Evolutionary conservation across 2,329 filamentous ascomycete species (phyloP).

Genomic region (Fusarium sp.): DNA sequence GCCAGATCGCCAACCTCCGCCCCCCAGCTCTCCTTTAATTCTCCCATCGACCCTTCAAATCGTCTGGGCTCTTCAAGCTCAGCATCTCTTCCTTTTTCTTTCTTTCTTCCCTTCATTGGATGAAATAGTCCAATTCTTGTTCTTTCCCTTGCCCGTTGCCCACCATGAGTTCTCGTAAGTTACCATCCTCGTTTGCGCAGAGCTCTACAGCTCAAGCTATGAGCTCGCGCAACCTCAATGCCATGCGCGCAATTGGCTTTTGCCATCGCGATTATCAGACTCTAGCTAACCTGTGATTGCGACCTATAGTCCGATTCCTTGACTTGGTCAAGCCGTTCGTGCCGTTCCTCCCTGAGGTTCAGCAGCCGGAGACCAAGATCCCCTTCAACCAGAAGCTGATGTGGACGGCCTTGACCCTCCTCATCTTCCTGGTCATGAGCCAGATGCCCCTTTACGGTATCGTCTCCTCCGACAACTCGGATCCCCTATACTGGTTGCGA

Average conservation of each 20-base stretch:
- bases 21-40: conserved; percentile 56
- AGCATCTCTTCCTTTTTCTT: conserved; percentile 51
- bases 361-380: conserved; percentile 97
- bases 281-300: conserved; percentile 49
- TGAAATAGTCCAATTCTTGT: conserved; percentile 59
- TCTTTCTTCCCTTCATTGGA: conserved; percentile 56
- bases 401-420: conserved; percentile 93
- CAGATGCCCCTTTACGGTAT: conserved; percentile 99
- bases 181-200: conserved; percentile 30
- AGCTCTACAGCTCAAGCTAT: conserved; percentile 30
- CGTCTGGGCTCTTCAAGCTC: conserved; percentile 59
- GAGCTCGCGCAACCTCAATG: conserved; percentile 39
- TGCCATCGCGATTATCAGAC: conserved; percentile 25
- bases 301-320: conserved; percentile 89
- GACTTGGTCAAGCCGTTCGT: conserved; percentile 99
- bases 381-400: conserved; percentile 99
- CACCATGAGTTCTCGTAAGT: conserved; percentile 72
- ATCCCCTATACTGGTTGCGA: conserved; percentile 99
- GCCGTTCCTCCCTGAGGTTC: conserved; percentile 99
- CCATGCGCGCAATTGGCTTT: conserved; percentile 49
- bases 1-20: conserved; percentile 61
- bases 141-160: conserved; percentile 57
- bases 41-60: conserved; percentile 53
- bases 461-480: conserved; percentile 97
- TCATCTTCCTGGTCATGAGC: conserved; percentile 99